Evolutionary conservation across 139 green algal genomes (phyloP).

Genomic region (Tetradesmus lagerheimii): DNA sequence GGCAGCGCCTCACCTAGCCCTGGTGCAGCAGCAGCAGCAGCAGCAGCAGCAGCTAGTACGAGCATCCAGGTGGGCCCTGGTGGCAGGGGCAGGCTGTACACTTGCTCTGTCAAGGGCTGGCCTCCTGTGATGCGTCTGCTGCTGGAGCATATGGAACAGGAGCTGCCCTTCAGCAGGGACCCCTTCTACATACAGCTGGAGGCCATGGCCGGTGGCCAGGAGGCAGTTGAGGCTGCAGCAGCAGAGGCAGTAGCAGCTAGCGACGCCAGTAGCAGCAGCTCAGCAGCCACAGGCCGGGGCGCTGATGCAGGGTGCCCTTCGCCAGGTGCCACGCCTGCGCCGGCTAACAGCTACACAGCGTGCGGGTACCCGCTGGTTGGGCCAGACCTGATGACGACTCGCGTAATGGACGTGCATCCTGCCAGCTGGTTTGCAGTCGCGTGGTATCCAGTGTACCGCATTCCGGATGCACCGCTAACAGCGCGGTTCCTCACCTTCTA

Average conservation of each 20-base stretch:
- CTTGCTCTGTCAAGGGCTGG: slow-evolving; percentile 73
- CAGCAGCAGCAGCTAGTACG: background rate
- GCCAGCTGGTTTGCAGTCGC: slow-evolving; percentile 88
- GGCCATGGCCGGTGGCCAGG: slow-evolving; percentile 52
- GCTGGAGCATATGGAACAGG: slow-evolving; percentile 75
- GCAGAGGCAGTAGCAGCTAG: slow-evolving; percentile 15
- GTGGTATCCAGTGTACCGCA: slow-evolving; percentile 92
- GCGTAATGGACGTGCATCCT: slow-evolving; percentile 84
- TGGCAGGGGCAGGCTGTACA: slow-evolving; percentile 56
- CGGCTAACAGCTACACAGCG: background rate
- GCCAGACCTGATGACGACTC: background rate
- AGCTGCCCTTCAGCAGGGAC: slow-evolving; percentile 78
- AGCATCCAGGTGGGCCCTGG: slow-evolving; percentile 40
- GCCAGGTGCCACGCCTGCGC: background rate
- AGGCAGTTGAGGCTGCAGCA: slow-evolving; percentile 34
- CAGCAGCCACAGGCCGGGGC: slow-evolving; percentile 17
- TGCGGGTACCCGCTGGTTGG: slow-evolving; percentile 15
- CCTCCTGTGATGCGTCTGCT: slow-evolving; percentile 71
- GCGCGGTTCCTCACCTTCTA: slow-evolving; percentile 92
- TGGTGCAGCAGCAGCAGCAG: background rate
- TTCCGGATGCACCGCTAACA: slow-evolving; percentile 87
- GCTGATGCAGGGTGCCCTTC: background rate
- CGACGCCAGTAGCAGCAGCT: background rate
- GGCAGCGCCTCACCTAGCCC: background rate
- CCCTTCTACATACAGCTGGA: slow-evolving; percentile 73